These are phyloP conservation scores for Chrysanthemum makinoi DNA, from an alignment of 129 eudicot species.

Conservation along the genomic window DNA sequence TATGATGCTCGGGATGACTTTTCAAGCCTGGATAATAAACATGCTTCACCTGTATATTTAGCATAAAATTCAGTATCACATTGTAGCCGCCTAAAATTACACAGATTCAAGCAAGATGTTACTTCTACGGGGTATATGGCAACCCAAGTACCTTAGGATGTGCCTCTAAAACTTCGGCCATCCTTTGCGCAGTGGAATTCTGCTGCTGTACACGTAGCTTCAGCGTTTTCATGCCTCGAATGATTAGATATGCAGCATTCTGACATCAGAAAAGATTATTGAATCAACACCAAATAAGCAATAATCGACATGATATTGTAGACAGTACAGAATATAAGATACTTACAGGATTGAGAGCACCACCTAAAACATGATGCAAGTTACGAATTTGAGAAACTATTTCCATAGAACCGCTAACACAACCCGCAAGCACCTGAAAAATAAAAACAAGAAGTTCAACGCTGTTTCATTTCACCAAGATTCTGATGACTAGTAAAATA, in stretches of 20 bases:
- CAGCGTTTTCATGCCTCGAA: slow-evolving; percentile 95
- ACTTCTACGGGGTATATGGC: slow-evolving; percentile 10
- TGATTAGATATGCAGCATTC: slow-evolving; percentile 82
- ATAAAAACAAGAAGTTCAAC: neutral
- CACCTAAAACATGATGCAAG: slow-evolving; percentile 88
- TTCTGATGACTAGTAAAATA: neutral
- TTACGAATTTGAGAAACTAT: slow-evolving; percentile 63
- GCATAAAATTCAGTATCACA: neutral
- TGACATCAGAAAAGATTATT: slow-evolving; percentile 19
- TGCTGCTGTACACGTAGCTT: slow-evolving; percentile 94
- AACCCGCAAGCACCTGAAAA: slow-evolving; percentile 84
- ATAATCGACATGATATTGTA: neutral
- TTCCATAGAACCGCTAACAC: slow-evolving; percentile 73
- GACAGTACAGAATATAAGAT: neutral
- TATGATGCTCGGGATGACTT: slow-evolving; percentile 83
- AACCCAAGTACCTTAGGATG: slow-evolving; percentile 79
- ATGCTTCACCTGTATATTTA: slow-evolving; percentile 63
- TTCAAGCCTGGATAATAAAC: slow-evolving; percentile 93
- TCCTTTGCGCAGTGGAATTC: slow-evolving; percentile 79
- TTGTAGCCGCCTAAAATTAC: neutral
- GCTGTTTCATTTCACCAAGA: too few species aligned
- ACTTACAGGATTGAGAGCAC: slow-evolving; percentile 88
- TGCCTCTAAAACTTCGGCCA: slow-evolving; percentile 98
- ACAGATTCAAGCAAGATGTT: neutral
- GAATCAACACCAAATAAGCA: neutral